phyloP scores from a whole-genome alignment of 2,329 filamentous ascomycete genomes.

The Aureobasidium sp. region DNA sequence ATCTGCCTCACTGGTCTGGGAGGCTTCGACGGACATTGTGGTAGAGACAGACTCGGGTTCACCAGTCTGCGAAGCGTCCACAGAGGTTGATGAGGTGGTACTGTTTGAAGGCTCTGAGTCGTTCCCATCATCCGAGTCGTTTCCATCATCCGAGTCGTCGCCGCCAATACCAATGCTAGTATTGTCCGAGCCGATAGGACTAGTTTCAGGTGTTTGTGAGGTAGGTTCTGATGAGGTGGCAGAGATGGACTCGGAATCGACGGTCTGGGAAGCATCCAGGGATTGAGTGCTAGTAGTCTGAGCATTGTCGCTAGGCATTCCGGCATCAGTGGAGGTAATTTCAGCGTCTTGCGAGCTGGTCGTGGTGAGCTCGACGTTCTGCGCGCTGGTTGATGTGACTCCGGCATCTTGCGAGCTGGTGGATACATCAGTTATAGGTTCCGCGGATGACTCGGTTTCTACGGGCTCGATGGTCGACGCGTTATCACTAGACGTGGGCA shows the following conservation, averaged over 20 bases:
- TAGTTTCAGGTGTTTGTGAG: neutral
- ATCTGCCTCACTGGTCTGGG: neutral
- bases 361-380: neutral
- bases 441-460: neutral
- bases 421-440: neutral
- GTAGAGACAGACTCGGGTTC: neutral
- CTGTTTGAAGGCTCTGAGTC: neutral
- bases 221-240: neutral
- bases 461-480: neutral
- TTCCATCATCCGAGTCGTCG: neutral
- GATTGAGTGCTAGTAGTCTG: neutral
- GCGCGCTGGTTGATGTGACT: neutral
- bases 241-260: neutral
- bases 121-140: neutral
- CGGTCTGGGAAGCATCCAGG: neutral
- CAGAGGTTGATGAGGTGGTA: neutral
- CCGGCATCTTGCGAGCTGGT: neutral
- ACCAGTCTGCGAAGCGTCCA: neutral
- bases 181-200: neutral
- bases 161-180: neutral
- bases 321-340: neutral
- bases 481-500: neutral
- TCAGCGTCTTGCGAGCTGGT: neutral
- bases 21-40: neutral
- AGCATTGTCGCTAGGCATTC: neutral